Evolutionary conservation across 73 alveolate genomes (phyloP).

Genomic region (Chromera velia): DNA sequence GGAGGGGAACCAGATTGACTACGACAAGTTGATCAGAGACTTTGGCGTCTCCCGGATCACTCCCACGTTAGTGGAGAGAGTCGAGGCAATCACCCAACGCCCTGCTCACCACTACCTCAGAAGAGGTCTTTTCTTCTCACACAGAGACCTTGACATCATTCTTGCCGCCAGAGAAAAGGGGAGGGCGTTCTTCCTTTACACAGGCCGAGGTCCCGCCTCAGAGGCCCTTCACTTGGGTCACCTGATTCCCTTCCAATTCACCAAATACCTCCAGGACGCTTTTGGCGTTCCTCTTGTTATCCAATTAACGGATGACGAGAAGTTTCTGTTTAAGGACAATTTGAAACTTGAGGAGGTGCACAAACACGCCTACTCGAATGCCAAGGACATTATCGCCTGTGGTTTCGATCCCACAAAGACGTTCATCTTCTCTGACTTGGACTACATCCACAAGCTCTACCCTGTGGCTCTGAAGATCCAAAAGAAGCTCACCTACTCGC

Average conservation of each 20-base stretch:
- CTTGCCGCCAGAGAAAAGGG: conserved; percentile 70
- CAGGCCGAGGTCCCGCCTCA: conserved; percentile 94
- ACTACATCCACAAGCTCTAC: conserved; percentile 71
- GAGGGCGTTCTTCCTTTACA: conserved; percentile 87
- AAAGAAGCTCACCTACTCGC: conserved; percentile 65
- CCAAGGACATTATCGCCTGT: conserved; percentile 88
- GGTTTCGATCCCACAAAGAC: conserved; percentile 92
- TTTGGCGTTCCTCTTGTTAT: conserved; percentile 96
- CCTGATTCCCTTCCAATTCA: conserved; percentile 69
- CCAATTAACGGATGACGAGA: conserved; percentile 98
- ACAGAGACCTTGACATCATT: conserved; percentile 82
- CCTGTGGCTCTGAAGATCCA: conserved; percentile 81
- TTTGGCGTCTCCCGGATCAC: conserved; percentile 36
- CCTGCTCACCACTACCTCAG: conserved; percentile 89
- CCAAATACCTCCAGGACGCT: conserved; percentile 93
- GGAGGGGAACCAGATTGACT: conserved; percentile 17
- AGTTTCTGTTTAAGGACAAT: conserved; percentile 71
- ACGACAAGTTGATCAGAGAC: conserved; percentile 31
- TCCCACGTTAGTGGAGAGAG: not conserved
- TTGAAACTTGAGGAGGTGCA: conserved; percentile 35
- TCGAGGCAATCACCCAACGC: conserved; percentile 40
- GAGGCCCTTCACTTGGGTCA: conserved; percentile 98
- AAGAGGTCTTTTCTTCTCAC: conserved; percentile 96
- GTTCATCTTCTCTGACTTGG: conserved; percentile 88
- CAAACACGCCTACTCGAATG: conserved; percentile 81